Base-by-base conservation (phyloP, 352 stramenopile species). In the Aphanomyces euteiches region DNA sequence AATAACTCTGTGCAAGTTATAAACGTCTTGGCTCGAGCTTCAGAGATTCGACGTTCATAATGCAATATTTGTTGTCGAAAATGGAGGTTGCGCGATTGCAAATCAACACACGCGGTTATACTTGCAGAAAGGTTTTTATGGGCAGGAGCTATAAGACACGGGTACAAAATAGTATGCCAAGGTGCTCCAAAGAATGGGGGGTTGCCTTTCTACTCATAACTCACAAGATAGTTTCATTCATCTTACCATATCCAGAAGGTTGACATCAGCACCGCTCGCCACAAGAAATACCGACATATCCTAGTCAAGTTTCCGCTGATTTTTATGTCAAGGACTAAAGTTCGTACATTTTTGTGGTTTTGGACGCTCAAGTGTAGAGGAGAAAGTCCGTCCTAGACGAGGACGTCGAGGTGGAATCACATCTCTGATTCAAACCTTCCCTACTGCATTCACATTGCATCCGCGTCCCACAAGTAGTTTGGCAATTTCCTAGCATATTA, bases 141-240 rank as follows among this genome's bases (percentile, higher is more conserved):
- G 2, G 40, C 12, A 13, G 64, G 64, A 6, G 64, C 19, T 3
- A 70, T 17, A 15, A 70, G 64, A 28, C 64, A 70, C 8, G 64
- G 64, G 19, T 50, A 70, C 19, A 70, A 10, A 8, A 70, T 63
- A 3, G 53, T 13, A 43, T 70, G 64, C 64, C 64, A 70, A 12
- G 64, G 48, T 5, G 64, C 64, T 39, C 43, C 43, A 28, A 70
- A 47, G 56, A 70, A 70, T n/a, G 64, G 64, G 15, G 17, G 5
- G 3, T 56, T n/a, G 4, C 43, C 64, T 8, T 70, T 61, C 64
- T 70, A 70, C 12, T 6, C 21, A 34, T 7, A 58, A 12, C 19
- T 36, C 15, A 12, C 3, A 36, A 58, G 43, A 50, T 12, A 50
- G 10, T n/a, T 50, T 50, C 10, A 50, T 50, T 28, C 28, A 50